phyloP scores from a whole-genome alignment of 805 yeast genomes.

The Saturnispora galanensis region DNA sequence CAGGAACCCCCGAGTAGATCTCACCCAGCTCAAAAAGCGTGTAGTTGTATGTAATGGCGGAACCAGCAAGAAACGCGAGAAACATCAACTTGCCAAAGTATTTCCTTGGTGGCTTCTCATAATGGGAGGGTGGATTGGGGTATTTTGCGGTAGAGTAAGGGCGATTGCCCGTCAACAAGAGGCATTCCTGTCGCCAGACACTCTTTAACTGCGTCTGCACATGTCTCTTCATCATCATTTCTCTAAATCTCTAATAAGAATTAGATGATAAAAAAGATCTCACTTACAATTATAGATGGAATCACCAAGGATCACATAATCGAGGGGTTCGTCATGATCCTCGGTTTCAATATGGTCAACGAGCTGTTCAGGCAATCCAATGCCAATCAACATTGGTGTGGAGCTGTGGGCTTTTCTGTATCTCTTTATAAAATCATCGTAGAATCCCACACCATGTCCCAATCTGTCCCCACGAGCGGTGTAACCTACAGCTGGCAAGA shows the following conservation, averaged over 20 bases:
- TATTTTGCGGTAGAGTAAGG: constrained; percentile 11
- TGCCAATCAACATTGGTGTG: constrained; percentile 44
- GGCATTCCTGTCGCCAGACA: neutral
- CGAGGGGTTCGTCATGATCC: constrained; percentile 51
- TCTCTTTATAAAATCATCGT: constrained; percentile 63
- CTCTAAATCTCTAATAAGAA: neutral
- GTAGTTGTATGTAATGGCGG: constrained; percentile 18
- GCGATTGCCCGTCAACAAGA: neutral
- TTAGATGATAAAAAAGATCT: neutral
- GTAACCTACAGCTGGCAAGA: constrained; percentile 85
- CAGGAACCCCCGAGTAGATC: constrained; percentile 14
- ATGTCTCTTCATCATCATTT: too few species aligned
- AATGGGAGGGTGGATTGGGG: constrained; percentile 15
- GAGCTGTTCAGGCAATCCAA: constrained; percentile 58
- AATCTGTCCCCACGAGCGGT: constrained; percentile 39
- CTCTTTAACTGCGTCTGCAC: neutral
- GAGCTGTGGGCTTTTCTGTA: constrained; percentile 28
- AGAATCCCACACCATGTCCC: constrained; percentile 93
- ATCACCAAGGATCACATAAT: constrained; percentile 41
- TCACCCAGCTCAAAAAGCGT: constrained; percentile 24
- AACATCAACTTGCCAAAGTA: constrained; percentile 7
- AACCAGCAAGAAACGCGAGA: constrained; percentile 20
- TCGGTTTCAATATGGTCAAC: constrained; percentile 46
- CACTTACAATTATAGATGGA: constrained; percentile 11
- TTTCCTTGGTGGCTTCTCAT: constrained; percentile 8